phyloP scores from a whole-genome alignment of 495 filamentous ascomycete species.

The Podospora tetraspora region DNA sequence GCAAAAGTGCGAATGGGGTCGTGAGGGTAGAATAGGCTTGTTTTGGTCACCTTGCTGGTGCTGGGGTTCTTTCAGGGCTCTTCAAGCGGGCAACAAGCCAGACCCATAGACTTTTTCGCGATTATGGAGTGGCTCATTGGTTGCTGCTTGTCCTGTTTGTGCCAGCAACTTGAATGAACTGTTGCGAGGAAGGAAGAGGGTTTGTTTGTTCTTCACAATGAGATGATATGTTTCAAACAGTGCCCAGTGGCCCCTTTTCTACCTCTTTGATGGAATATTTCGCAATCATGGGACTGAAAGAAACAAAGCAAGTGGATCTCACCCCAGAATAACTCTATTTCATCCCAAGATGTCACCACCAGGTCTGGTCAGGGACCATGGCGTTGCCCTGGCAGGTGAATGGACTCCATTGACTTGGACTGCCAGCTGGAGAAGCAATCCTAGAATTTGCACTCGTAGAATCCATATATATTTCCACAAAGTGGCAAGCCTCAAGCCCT shows the following conservation, averaged over 20 bases:
- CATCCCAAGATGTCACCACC: not conserved
- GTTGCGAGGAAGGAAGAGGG: not conserved
- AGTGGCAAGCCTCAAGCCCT: not conserved
- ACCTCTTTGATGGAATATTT: not conserved
- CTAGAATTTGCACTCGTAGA: not conserved
- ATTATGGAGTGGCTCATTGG: no score
- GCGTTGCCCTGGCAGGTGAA: no score
- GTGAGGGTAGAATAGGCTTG: not conserved
- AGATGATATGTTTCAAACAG: not conserved
- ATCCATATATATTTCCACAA: not conserved
- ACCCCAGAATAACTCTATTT: not conserved
- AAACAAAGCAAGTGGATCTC: not conserved
- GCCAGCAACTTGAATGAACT: not conserved
- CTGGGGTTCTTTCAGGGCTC: not conserved
- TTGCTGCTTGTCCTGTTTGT: not conserved
- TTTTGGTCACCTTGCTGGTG: not conserved
- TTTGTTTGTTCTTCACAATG: not conserved
- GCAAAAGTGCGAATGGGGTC: not conserved
- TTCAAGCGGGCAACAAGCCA: not conserved
- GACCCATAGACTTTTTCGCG: no score
- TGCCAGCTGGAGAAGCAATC: not conserved
- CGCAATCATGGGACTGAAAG: not conserved
- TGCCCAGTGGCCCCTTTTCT: not conserved
- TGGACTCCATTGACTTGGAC: not conserved
- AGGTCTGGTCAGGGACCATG: not conserved